Base-by-base conservation (phyloP, 1,284 basidiomycete genomes). In the Garcileccinum viscosum region DNA sequence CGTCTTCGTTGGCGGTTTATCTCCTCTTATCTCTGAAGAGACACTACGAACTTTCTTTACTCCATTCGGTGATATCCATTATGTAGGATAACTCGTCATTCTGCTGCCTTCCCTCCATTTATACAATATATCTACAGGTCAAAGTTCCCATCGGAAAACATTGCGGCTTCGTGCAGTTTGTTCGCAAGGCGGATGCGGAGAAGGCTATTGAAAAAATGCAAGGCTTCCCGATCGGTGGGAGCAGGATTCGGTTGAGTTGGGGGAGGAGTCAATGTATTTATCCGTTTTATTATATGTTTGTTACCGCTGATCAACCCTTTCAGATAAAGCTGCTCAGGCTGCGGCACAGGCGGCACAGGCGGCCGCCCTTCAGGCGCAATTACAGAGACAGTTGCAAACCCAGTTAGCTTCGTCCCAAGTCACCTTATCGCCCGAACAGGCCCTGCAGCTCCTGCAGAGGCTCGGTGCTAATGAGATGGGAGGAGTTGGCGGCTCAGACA, bases 81-180 rank as follows among this genome's bases (percentile, higher is more conserved):
- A 97, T 78, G 95, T 94, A 78, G 72, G 88, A 80, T 27, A 75
- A 53, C 64, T 24, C 38, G 65, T 69, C 30, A 42, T 66, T 63
- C 50, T 14, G 64, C 14, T 22, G 44, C 30, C 62, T 50, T 62
- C 37, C n/a, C 35, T 72, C 62, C 68, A 40, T 67, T 75, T 27
- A 79, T 32, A 37, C 47, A 64, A 44, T 5, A 40, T 65, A 15
- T 67, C 15, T 72, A 38, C 73, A 95, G 93, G 95, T 97, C 78
- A 98, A 98, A 82, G 96, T 98, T 9, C 96, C 96, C 4, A 93
- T 95, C 33, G 95, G 95, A 63, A 98, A 98, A 78, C 95, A 96
- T 70, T 98, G 96, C 76, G 96, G 96, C 1, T 98, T 98, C 75
- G 96, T 98, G 35, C 96, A 97, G 81, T 98, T 95, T 76, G 93